Conservation (phyloP, 306 rosid species). For the Prunus salicina region DNA sequence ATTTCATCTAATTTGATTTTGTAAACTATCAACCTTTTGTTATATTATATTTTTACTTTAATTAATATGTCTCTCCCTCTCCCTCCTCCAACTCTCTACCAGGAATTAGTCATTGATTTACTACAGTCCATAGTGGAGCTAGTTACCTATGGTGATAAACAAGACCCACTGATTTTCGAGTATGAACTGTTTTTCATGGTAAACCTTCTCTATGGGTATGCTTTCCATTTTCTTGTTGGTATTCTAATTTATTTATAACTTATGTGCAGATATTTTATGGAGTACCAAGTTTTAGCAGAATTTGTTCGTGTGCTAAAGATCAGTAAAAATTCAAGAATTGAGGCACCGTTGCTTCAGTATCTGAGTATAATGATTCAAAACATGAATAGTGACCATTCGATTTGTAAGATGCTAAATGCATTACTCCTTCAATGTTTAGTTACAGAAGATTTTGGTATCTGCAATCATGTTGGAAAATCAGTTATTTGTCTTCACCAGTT, state of each 20-base stretch:
- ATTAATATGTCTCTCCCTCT: background rate
- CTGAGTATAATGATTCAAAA: slow-evolving; percentile 88
- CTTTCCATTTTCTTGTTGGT: slow-evolving; percentile 12
- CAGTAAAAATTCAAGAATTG: slow-evolving; percentile 57
- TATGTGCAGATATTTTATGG: slow-evolving; percentile 82
- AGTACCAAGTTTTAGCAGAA: slow-evolving; percentile 71
- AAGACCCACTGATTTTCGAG: slow-evolving; percentile 79
- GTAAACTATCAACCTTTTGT: background rate
- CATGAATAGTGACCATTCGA: slow-evolving; percentile 68
- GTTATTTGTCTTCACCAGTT: background rate
- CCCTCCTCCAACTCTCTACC: slow-evolving; percentile 1
- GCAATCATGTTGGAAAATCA: background rate
- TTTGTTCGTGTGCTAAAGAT: slow-evolving; percentile 71
- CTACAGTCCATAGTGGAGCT: slow-evolving; percentile 81
- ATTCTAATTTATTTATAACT: slow-evolving; percentile 9
- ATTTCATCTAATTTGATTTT: background rate
- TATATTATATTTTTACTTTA: background rate
- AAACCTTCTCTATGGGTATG: slow-evolving; percentile 10
- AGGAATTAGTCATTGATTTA: slow-evolving; percentile 75
- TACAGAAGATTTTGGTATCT: slow-evolving; percentile 1
- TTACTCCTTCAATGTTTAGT: slow-evolving; percentile 10
- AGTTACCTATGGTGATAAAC: slow-evolving; percentile 78
- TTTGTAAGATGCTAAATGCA: slow-evolving; percentile 53
- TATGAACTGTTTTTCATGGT: slow-evolving; percentile 34
- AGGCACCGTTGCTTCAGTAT: slow-evolving; percentile 79